These are phyloP conservation scores for Penicillium olsonii DNA, from an alignment of 2,329 filamentous ascomycete genomes.

Conservation along the genomic window DNA sequence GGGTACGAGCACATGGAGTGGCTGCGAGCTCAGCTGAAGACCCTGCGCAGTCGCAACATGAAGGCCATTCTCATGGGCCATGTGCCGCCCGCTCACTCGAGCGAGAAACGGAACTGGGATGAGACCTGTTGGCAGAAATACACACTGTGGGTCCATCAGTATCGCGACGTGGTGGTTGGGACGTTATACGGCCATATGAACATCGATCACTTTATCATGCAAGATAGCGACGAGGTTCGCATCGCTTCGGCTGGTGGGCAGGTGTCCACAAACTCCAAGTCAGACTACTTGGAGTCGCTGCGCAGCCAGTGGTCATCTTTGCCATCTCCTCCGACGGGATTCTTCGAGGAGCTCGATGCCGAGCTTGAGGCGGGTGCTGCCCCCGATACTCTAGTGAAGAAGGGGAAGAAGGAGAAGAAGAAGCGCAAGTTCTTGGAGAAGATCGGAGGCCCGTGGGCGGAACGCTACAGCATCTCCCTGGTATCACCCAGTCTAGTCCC, in stretches of 20 bases:
- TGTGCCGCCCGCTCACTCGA: conserved; percentile 84
- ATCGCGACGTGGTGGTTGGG: conserved; percentile 81
- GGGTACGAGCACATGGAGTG: conserved; percentile 96
- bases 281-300: conserved; percentile 77
- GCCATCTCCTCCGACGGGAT: conserved; percentile 53
- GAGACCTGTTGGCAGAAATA: conserved; percentile 99
- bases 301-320: conserved; percentile 76
- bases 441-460: conserved; percentile 78
- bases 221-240: conserved; percentile 77
- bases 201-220: conserved; percentile 92
- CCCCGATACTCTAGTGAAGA: conserved; percentile 24
- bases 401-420: conserved; percentile 50
- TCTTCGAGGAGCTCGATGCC: conserved; percentile 16
- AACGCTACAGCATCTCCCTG: conserved; percentile 79
- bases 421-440: conserved; percentile 61
- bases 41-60: conserved; percentile 79
- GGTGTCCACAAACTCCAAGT: conserved; percentile 67
- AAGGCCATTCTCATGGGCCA: conserved; percentile 95
- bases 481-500: conserved; percentile 87
- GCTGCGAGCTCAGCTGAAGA: conserved; percentile 84
- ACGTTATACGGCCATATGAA: conserved; percentile 96
- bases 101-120: conserved; percentile 86
- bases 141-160: conserved; percentile 84
- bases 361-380: conserved; percentile 9
- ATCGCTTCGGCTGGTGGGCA: conserved; percentile 51